A percentile compares a stretch with the other conserved stretches of the same genome.
These are phyloP conservation scores for Pseudocercospora vitis DNA, from an alignment of 2,329 filamentous ascomycete genomes.

Conservation along the genomic window DNA sequence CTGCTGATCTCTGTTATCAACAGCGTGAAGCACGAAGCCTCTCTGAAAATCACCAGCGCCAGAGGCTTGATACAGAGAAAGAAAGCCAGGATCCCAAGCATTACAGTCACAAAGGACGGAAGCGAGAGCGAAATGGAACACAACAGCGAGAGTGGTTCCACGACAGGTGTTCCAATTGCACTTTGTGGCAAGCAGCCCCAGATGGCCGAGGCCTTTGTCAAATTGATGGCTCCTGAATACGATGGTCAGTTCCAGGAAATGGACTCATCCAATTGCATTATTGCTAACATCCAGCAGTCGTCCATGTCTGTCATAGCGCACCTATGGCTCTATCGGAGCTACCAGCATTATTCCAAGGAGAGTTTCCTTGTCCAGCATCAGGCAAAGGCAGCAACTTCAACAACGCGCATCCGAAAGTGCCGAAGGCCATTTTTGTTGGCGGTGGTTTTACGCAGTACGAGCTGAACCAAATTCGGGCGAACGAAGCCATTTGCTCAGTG, in stretches of 20 bases:
- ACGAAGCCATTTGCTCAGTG: constrained; percentile 4
- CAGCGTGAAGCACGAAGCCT: background rate
- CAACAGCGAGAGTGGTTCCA: background rate
- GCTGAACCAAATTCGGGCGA: constrained; percentile 23
- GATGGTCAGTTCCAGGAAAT: constrained; percentile 20
- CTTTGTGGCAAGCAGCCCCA: constrained; percentile 29
- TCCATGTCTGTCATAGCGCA: constrained; percentile 28
- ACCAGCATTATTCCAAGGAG: constrained; percentile 22
- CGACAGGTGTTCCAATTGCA: constrained; percentile 21
- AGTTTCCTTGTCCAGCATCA: constrained; percentile 24
- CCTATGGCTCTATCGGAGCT: constrained; percentile 25
- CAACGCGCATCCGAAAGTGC: constrained; percentile 15
- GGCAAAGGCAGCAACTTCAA: constrained; percentile 25
- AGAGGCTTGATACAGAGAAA: background rate
- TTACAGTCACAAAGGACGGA: background rate
- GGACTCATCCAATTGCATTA: background rate
- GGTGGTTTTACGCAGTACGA: constrained; percentile 28
- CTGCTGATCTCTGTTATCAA: background rate
- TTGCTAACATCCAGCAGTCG: constrained; percentile 22
- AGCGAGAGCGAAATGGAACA: background rate
- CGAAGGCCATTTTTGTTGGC: constrained; percentile 29
- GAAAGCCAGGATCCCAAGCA: background rate
- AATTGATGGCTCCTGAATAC: constrained; percentile 27
- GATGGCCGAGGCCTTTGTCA: constrained; percentile 24
- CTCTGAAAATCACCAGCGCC: background rate